Evolutionary conservation across 225 moss, liverwort and hornwort species (phyloP).

Genomic region (Ulota crispa): DNA sequence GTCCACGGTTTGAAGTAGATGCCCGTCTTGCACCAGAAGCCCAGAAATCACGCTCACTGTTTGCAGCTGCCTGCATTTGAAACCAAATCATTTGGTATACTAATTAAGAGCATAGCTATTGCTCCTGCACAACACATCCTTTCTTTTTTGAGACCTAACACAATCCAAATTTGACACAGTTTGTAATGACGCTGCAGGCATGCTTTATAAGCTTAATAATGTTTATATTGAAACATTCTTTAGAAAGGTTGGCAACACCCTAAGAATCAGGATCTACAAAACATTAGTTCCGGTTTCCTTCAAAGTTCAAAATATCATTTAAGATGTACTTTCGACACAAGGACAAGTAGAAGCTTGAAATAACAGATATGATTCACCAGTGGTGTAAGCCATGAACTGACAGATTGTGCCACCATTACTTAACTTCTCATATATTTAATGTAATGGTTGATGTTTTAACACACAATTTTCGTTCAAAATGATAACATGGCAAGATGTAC

Average conservation of each 20-base stretch:
- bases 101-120: no score
- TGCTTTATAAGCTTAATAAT: no score
- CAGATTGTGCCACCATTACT: neutral
- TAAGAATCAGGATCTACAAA: neutral
- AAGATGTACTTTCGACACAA: no score
- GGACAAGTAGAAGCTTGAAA: neutral
- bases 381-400: neutral
- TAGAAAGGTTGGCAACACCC: neutral
- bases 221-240: neutral
- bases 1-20: conserved; percentile 8
- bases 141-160: no score
- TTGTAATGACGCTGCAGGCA: no score
- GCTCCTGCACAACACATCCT: no score
- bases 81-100: neutral
- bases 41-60: conserved; percentile 17
- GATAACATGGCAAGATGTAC: neutral
- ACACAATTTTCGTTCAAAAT: neutral
- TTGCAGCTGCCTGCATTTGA: conserved; percentile 2
- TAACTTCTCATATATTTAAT: neutral
- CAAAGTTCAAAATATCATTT: neutral
- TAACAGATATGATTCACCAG: neutral
- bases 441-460: neutral
- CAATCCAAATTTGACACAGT: no score
- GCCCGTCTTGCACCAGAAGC: neutral
- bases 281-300: neutral